These are phyloP conservation scores for Aureobasidium namibiae DNA, from an alignment of 2,329 filamentous ascomycete species.

Conservation along the genomic window DNA sequence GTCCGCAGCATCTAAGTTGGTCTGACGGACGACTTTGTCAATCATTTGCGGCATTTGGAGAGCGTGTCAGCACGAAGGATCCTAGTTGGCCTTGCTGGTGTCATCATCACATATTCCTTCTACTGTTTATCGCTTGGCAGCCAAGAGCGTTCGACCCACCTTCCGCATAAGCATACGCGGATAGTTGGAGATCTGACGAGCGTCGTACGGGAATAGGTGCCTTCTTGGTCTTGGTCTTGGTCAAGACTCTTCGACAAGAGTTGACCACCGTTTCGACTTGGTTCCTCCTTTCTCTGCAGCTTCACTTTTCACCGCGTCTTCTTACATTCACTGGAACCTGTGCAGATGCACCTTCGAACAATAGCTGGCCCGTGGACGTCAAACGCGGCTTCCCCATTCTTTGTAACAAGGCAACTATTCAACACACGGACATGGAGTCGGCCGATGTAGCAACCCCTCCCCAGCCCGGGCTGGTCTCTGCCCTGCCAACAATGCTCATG, in stretches of 20 bases:
- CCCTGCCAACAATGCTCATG: slow-evolving; percentile 31
- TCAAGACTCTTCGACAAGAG: slow-evolving; percentile 6
- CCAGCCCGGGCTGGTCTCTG: slow-evolving; percentile 5
- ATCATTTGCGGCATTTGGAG: neutral
- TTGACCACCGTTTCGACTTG: neutral
- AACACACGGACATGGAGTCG: slow-evolving; percentile 1
- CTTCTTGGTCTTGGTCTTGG: neutral
- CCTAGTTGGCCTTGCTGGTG: neutral
- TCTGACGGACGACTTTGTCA: slow-evolving; percentile 1
- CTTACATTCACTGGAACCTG: neutral
- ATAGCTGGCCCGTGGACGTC: neutral
- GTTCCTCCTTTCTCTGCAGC: neutral
- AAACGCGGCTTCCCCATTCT: slow-evolving; percentile 4
- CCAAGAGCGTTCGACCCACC: slow-evolving; percentile 10
- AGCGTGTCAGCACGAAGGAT: neutral
- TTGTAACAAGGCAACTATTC: neutral
- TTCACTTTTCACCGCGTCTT: neutral
- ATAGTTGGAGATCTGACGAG: slow-evolving; percentile 1
- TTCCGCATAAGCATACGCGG: slow-evolving; percentile 1
- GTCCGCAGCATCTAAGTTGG: neutral
- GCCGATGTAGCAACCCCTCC: neutral
- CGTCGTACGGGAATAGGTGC: slow-evolving; percentile 6
- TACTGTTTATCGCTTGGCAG: slow-evolving; percentile 1
- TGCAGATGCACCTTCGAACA: neutral
- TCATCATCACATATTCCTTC: neutral